A percentile compares a stretch with the other conserved stretches of the same genome.
Conservation (phyloP, 345 rosid species). For the Dovyalis caffra region DNA sequence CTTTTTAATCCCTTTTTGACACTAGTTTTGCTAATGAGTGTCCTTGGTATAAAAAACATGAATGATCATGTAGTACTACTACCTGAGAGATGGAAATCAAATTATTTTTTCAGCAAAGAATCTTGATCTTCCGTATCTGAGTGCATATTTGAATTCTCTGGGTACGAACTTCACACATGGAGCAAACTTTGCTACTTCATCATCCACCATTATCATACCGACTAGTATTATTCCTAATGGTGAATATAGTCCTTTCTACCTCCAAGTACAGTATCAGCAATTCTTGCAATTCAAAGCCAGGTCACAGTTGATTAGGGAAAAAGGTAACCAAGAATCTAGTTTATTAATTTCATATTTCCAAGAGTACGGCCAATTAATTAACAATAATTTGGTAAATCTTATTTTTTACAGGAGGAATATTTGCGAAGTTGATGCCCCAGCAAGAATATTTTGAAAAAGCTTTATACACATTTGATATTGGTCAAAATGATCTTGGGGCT, state of each 20-base stretch:
- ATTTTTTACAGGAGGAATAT: too few species aligned
- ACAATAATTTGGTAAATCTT: not conserved
- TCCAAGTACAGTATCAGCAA: constrained; percentile 43
- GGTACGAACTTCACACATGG: constrained; percentile 33
- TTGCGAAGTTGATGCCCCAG: too few species aligned
- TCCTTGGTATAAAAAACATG: too few species aligned
- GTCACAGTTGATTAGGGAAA: not conserved
- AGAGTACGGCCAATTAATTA: not conserved
- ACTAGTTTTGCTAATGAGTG: too few species aligned
- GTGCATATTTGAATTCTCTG: constrained; percentile 30
- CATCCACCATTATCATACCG: constrained; percentile 18
- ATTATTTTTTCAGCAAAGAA: constrained; percentile 23
- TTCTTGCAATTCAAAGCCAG: constrained; percentile 41
- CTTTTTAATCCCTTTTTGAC: too few species aligned
- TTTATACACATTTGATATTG: constrained; percentile 53
- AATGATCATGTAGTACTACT: too few species aligned
- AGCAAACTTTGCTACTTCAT: constrained; percentile 32
- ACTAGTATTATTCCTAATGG: constrained; percentile 13
- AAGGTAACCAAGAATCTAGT: not conserved
- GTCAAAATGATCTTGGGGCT: constrained; percentile 53
- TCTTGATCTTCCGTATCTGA: constrained; percentile 20
- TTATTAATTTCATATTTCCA: not conserved
- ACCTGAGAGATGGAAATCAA: too few species aligned
- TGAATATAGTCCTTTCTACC: constrained; percentile 39
- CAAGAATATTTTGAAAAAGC: constrained; percentile 18